Conservation (phyloP, 192 early-diverging fungal genomes). For the Backusella tarrabulga region DNA sequence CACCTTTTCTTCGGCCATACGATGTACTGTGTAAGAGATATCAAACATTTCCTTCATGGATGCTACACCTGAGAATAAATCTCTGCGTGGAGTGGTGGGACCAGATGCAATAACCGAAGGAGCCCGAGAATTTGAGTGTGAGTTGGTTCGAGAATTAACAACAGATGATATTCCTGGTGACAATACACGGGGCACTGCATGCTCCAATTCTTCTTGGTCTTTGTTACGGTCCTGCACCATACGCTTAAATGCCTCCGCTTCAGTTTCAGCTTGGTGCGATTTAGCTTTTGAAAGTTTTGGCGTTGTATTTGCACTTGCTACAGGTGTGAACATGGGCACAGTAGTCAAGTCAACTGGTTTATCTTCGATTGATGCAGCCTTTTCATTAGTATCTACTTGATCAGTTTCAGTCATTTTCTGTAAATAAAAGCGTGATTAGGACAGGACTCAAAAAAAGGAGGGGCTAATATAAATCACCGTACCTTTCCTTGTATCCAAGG, state of each 20-base stretch:
- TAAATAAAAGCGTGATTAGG: background rate
- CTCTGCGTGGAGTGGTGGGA: conserved; percentile 9
- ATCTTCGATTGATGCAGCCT: background rate
- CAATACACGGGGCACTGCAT: background rate
- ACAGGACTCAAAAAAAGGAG: background rate
- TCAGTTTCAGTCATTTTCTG: background rate
- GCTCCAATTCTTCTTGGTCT: background rate
- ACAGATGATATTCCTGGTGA: background rate
- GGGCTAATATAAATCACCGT: background rate
- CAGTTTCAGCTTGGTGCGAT: background rate
- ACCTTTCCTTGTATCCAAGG: conserved; percentile 59
- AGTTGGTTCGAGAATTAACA: background rate
- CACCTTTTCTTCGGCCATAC: conserved; percentile 60
- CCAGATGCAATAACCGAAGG: conserved; percentile 6
- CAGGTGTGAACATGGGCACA: background rate
- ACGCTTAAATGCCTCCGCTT: conserved; percentile 15
- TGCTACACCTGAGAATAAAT: conserved; percentile 24
- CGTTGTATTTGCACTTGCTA: background rate
- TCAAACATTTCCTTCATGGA: conserved; percentile 74
- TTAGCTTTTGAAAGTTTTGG: background rate
- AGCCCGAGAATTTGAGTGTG: conserved; percentile 1
- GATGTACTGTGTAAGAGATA: conserved; percentile 69
- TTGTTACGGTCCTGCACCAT: conserved; percentile 6
- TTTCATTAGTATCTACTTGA: background rate
- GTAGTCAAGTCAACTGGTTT: background rate